Conservation (phyloP, 1,139 yeast species). For the Insectozyma bohioensis region DNA sequence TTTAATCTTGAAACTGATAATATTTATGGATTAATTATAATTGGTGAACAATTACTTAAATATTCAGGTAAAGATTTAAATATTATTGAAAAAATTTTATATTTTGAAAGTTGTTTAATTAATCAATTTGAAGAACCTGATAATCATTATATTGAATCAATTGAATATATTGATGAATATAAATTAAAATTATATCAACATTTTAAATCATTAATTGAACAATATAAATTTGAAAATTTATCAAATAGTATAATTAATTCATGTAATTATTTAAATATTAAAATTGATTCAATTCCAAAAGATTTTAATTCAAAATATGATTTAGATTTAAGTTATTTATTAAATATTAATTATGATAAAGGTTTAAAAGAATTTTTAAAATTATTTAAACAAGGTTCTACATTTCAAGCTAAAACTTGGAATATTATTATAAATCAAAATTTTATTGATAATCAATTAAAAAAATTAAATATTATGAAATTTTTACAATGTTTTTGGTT, state of each 20-base stretch:
- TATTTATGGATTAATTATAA: conserved; percentile 32
- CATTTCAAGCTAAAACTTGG: conserved; percentile 36
- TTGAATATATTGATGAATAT: conserved; percentile 32
- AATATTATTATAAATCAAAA: conserved; percentile 29
- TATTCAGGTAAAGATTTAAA: conserved; percentile 15
- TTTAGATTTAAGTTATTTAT: conserved; percentile 28
- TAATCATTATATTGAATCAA: conserved; percentile 43
- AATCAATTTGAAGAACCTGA: conserved; percentile 55
- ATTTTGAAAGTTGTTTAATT: conserved; percentile 41
- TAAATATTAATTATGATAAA: conserved; percentile 28
- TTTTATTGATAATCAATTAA: conserved; percentile 24
- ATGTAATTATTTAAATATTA: conserved; percentile 15
- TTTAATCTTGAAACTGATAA: conserved; percentile 35
- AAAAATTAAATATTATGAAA: conserved; percentile 20
- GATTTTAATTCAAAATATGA: conserved; percentile 18
- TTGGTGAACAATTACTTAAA: conserved; percentile 26
- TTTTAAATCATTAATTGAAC: conserved; percentile 15
- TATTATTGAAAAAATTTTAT: conserved; percentile 22
- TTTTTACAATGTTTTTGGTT: conserved; percentile 28
- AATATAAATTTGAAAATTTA: conserved; percentile 6
- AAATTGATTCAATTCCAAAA: conserved; percentile 2
- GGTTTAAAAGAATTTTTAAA: conserved; percentile 31
- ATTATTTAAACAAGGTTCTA: conserved; percentile 28
- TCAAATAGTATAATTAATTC: conserved; percentile 24
- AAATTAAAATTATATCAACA: conserved; percentile 21